Percentiles rank a stretch among this genome's conserved stretches.
These are phyloP conservation scores for Hypoxylon cercidicola DNA, from an alignment of 495 filamentous ascomycete genomes.

Conservation along the genomic window DNA sequence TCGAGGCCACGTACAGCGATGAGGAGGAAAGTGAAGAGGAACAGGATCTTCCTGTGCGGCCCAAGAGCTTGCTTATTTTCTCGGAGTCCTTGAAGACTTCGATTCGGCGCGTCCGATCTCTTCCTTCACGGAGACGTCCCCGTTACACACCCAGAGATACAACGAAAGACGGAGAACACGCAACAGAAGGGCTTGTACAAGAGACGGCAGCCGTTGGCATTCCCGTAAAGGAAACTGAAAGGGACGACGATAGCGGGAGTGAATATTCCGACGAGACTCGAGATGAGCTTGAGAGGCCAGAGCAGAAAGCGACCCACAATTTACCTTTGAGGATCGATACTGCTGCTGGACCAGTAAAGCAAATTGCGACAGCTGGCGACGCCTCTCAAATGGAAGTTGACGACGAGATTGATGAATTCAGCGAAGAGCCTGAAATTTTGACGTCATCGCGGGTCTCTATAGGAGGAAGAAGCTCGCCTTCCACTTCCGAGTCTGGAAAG, in stretches of 20 bases:
- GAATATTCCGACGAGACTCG: neutral
- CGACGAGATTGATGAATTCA: constrained; percentile 56
- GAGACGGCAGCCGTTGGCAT: neutral
- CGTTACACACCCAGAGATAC: constrained; percentile 48
- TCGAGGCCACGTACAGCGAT: constrained; percentile 68
- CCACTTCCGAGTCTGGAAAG: constrained; percentile 52
- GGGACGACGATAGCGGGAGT: neutral
- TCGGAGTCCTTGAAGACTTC: constrained; percentile 20
- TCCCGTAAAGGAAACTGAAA: constrained; percentile 8
- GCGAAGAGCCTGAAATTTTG: constrained; percentile 64
- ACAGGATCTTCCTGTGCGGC: constrained; percentile 51
- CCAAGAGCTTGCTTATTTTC: constrained; percentile 62
- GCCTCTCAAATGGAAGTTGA: constrained; percentile 34
- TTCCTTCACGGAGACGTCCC: constrained; percentile 61
- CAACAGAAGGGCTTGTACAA: neutral
- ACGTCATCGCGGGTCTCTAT: constrained; percentile 66
- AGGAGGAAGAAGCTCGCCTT: constrained; percentile 55
- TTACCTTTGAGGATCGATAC: constrained; percentile 34
- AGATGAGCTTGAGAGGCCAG: constrained; percentile 7
- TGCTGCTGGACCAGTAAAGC: constrained; percentile 25
- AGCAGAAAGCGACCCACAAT: constrained; percentile 4
- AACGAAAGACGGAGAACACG: constrained; percentile 5
- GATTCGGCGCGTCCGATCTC: constrained; percentile 35
- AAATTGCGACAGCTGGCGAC: constrained; percentile 13
- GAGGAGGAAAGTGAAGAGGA: constrained; percentile 66